A percentile compares a stretch with the other conserved stretches of the same genome.
Conservation (phyloP, 352 stramenopile species). For the Phytophthora foliorum region DNA sequence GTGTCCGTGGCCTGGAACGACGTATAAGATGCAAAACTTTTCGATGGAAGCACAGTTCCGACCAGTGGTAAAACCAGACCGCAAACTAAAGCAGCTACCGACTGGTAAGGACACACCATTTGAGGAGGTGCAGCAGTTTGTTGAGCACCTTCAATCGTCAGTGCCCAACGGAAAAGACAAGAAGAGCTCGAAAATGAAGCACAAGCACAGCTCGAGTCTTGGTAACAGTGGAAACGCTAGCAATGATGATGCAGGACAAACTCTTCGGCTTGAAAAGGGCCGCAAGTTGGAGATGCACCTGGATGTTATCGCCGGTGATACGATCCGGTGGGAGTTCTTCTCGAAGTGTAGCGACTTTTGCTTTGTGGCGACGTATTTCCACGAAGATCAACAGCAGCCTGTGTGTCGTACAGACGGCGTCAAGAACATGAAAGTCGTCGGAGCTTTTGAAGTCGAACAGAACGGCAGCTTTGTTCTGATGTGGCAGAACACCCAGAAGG, state of each 20-base stretch:
- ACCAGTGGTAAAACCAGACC: conserved; percentile 57
- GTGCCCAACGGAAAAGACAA: conserved; percentile 44
- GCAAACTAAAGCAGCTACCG: conserved; percentile 54
- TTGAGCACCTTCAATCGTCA: conserved; percentile 60
- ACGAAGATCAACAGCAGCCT: conserved; percentile 57
- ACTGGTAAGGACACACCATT: conserved; percentile 51
- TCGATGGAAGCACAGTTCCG: conserved; percentile 66
- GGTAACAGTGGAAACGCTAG: conserved; percentile 13
- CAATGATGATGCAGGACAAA: conserved; percentile 26
- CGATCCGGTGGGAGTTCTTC: conserved; percentile 69
- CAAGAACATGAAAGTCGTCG: conserved; percentile 71
- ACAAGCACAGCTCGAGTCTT: conserved; percentile 22
- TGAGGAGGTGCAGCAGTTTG: conserved; percentile 64
- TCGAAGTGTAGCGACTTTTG: conserved; percentile 70
- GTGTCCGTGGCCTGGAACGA: conserved; percentile 73
- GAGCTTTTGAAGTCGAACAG: conserved; percentile 55
- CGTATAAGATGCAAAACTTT: conserved; percentile 85
- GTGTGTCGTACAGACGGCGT: conserved; percentile 70
- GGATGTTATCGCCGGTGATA: conserved; percentile 72
- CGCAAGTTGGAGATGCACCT: conserved; percentile 87
- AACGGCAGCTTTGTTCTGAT: conserved; percentile 81
- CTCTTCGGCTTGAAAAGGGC: conserved; percentile 61
- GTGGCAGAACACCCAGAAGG: conserved; percentile 81
- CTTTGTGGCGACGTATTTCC: conserved; percentile 70
- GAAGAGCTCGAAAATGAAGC: conserved; percentile 21